Evolutionary conservation across 331 rosid genomes (phyloP), one percentile per base, ranked within the genome.

Genomic region (Spiraea crenata): DNA sequence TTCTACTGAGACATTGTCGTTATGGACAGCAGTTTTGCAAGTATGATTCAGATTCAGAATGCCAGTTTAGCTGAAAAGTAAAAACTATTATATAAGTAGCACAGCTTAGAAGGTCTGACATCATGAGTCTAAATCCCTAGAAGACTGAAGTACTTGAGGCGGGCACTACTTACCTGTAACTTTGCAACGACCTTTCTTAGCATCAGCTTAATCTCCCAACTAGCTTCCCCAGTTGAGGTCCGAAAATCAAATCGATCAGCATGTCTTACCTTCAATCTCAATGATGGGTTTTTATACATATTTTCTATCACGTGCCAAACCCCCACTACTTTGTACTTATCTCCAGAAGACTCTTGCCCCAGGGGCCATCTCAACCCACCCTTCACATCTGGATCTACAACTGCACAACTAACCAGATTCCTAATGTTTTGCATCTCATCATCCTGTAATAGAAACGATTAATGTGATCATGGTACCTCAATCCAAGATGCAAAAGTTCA

Each of bases 291-390:
- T 49, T 16, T 49, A 51, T 81, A 25, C 31, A 2, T 25, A 25
- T 25, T 25, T 25, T 1, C 31, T 25, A 25, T 25, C 31, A 25
- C 31, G 31, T 25, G 31, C 31, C 31, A 1, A 25, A 25, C 31
- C 31, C 31, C 31, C 31, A 25, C 31, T 2, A 25, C 31, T 55
- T 44, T 57, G 83, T 77, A 84, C 59, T 82, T 73, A 50, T 67
- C 77, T 50, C 84, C 83, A 37, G 71, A 80, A 74, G 72, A 40
- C 2, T 82, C 45, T 72, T 83, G 80, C 19, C 86, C 90, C 39
- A 79, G 17, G 19, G 87, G 62, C 93, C 93, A 88, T 76, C 87
- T 85, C 82, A 88, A 82, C 51, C 93, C 87, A 71, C 90, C 88
- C 81, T 72, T 83, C 79, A 81, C 88, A 67, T 78, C 70, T 46